Evolutionary conservation across 176 grass and related monocot species (phyloP), one percentile per base, ranked within the genome.

Genomic region (Hsuehochloa calcarea): DNA sequence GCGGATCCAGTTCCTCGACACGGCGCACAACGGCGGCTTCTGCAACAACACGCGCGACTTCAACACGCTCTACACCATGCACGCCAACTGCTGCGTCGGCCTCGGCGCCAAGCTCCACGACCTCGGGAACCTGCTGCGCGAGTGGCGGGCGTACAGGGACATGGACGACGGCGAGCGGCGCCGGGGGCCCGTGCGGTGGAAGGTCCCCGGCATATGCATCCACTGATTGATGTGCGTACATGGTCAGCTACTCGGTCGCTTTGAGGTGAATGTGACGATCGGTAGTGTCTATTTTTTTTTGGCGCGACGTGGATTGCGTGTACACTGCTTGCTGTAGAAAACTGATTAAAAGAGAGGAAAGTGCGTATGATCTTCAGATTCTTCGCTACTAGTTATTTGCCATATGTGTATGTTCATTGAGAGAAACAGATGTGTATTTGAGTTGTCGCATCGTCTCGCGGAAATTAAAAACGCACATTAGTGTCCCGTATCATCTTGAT

Each of bases 11-110:
- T 97, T 97, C 85, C 84, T 94, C 5, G 87, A 90, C 82, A 93
- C 92, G 19, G 68, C 46, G 4, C 86, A 92, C 79, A 87, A 90
- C 74, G 89, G 82, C 47, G 95, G 95, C 0, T 90, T 97, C 80
- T 97, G 95, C 79, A 89, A 91, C 80, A 87, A 68, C 80, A 88
- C 85, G 5, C 87, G 90, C 5, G 92, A 97, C 70, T 88, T 94
- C 80, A 82, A 89, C 73, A 93, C 87, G 45, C 82, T 94, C 43
- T 97, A 89, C 86, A 97, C 92, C 31, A 92, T 97, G 88, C 96
- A 99, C 1, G 93, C 93, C 1, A 99, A 99, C n/a, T 99, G 96
- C 77, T 96, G 96, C 19, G 86, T 99, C 2, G 96, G 96, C 0
- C 84, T 99, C 0, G 80, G 56, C 0, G 83, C 89, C 13, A 99